phyloP scores from a whole-genome alignment of 75 land plant genomes.

The Gnetum montanum region DNA sequence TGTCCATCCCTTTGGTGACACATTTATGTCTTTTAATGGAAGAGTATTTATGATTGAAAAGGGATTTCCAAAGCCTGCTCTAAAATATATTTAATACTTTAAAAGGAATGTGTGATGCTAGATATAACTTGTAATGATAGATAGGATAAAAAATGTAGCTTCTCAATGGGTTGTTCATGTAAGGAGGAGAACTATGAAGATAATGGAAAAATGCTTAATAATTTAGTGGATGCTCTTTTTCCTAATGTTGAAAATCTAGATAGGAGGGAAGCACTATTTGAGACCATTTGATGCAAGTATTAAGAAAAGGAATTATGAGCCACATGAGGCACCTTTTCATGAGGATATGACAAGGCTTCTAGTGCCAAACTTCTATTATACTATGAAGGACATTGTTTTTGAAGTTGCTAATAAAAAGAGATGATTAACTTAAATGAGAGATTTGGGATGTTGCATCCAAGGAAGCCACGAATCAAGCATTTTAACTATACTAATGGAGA shows the following conservation, averaged over 20 bases:
- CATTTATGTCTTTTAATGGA: too few species aligned
- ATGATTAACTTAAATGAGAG: conserved; percentile 36
- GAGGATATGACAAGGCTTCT: conserved; percentile 57
- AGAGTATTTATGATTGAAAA: too few species aligned
- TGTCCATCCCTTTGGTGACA: too few species aligned
- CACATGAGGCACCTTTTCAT: conserved; percentile 50
- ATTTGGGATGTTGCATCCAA: conserved; percentile 72
- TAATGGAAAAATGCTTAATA: conserved; percentile 49
- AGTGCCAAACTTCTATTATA: conserved; percentile 56
- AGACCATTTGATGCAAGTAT: conserved; percentile 42
- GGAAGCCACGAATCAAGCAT: conserved; percentile 59
- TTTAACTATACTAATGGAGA: conserved; percentile 73
- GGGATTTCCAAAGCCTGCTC: too few species aligned
- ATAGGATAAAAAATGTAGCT: too few species aligned
- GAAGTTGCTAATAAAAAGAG: conserved; percentile 23
- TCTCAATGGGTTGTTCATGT: too few species aligned
- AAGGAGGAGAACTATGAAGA: conserved; percentile 25
- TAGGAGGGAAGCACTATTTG: conserved; percentile 62
- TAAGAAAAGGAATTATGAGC: conserved; percentile 2
- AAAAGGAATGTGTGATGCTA: too few species aligned
- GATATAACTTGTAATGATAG: too few species aligned
- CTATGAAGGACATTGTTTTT: conserved; percentile 41
- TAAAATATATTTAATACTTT: too few species aligned
- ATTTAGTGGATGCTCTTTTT: conserved; percentile 46
- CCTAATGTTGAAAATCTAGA: conserved; percentile 52